Evolutionary conservation across 2,329 filamentous ascomycete genomes (phyloP).

Genomic region (Aureobasidium musti): DNA sequence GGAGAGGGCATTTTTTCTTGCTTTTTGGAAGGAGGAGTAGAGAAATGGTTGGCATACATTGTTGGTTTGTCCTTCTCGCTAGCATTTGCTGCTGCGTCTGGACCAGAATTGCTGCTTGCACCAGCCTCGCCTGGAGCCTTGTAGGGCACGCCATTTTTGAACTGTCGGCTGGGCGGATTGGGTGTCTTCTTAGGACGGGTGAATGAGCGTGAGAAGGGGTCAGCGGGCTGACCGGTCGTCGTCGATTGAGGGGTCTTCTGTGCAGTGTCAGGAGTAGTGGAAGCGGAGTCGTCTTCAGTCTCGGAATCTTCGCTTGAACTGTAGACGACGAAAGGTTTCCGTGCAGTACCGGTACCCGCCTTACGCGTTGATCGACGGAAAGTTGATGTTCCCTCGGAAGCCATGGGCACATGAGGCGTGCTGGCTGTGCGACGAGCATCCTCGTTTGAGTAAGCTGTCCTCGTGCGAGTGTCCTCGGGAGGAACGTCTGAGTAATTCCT

Average conservation of each 20-base stretch:
- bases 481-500: conserved; percentile 44
- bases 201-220: conserved; percentile 28
- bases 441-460: conserved; percentile 58
- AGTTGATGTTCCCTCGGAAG: background rate
- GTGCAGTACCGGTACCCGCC: conserved; percentile 22
- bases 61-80: conserved; percentile 27
- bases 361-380: conserved; percentile 22
- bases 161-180: conserved; percentile 37
- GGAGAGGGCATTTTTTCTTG: conserved; percentile 5
- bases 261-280: conserved; percentile 28
- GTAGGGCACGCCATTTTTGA: conserved; percentile 31
- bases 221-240: conserved; percentile 29
- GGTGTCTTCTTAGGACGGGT: conserved; percentile 40
- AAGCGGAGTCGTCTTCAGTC: conserved; percentile 28
- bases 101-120: background rate
- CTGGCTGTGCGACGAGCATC: conserved; percentile 47
- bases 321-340: conserved; percentile 34
- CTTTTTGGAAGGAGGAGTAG: conserved; percentile 15
- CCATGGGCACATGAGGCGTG: conserved; percentile 1
- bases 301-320: conserved; percentile 35
- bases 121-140: conserved; percentile 14
- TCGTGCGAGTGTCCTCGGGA: conserved; percentile 53
- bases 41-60: conserved; percentile 29
- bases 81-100: conserved; percentile 12
- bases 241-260: conserved; percentile 7